Percentiles rank a stretch among this genome's conserved stretches.
Conservation (phyloP, 108 stramenopile species). For the Pseudonitzschia pungens region DNA sequence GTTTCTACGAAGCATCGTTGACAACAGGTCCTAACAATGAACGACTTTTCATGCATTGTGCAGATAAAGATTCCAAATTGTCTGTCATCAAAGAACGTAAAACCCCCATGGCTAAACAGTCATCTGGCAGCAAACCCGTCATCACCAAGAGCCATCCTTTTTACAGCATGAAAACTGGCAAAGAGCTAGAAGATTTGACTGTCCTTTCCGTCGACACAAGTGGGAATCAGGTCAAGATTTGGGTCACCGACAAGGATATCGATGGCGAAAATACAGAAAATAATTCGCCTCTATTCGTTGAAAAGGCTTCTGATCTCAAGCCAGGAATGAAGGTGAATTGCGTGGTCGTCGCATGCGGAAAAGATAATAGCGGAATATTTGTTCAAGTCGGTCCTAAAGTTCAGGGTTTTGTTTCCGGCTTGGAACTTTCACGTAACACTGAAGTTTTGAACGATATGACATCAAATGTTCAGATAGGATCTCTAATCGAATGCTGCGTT, state of each 20-base stretch:
- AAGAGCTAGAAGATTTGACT: constrained; percentile 45
- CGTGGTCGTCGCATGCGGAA: constrained; percentile 49
- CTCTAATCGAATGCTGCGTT: constrained; percentile 55
- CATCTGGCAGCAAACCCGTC: not conserved
- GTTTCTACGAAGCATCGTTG: constrained; percentile 57
- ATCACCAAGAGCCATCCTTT: constrained; percentile 77
- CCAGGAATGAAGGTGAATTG: constrained; percentile 55
- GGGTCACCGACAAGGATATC: constrained; percentile 25
- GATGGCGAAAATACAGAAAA: constrained; percentile 5
- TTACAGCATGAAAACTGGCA: constrained; percentile 56
- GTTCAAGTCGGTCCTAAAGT: constrained; percentile 67
- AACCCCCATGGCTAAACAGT: constrained; percentile 34
- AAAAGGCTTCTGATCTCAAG: constrained; percentile 45
- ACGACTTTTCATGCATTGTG: constrained; percentile 60
- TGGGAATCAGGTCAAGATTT: constrained; percentile 12
- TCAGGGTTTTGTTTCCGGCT: constrained; percentile 65
- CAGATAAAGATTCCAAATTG: constrained; percentile 52
- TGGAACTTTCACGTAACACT: constrained; percentile 62
- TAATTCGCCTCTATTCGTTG: constrained; percentile 38
- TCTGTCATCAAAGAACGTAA: constrained; percentile 35
- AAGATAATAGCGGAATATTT: constrained; percentile 58
- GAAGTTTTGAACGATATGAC: constrained; percentile 64
- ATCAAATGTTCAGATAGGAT: constrained; percentile 53
- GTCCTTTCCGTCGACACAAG: constrained; percentile 40
- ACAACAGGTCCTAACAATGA: constrained; percentile 30